Percentiles rank a stretch among this genome's conserved stretches.
These are phyloP conservation scores for Picea mariana DNA, from an alignment of 83 land plant genomes.

Conservation along the genomic window DNA sequence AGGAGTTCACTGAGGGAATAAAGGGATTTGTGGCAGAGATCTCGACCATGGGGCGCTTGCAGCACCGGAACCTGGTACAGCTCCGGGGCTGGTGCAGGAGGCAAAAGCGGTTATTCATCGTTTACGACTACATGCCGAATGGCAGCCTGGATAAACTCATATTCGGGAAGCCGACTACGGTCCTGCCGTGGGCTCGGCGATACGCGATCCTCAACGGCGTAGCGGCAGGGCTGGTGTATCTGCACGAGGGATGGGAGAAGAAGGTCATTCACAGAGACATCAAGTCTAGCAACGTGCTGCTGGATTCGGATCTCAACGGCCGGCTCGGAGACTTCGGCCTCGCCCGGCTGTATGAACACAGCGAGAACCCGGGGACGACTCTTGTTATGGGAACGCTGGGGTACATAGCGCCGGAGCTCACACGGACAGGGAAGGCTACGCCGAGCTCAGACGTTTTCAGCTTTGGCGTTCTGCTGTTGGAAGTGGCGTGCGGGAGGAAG, in stretches of 20 bases:
- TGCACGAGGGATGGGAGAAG: constrained; percentile 25
- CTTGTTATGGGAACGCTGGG: no score
- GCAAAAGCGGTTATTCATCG: constrained; percentile 28
- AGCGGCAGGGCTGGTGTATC: constrained; percentile 23
- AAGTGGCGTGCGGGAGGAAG: no score
- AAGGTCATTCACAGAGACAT: neutral
- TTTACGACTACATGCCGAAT: constrained; percentile 40
- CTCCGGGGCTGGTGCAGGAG: constrained; percentile 37
- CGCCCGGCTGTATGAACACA: neutral
- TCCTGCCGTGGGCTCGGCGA: no score
- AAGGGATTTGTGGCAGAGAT: constrained; percentile 38
- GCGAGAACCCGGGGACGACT: neutral
- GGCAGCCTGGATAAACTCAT: constrained; percentile 28
- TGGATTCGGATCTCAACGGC: neutral
- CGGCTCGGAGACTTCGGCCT: neutral
- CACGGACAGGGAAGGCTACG: no score
- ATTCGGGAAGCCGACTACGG: no score
- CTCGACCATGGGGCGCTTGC: constrained; percentile 28
- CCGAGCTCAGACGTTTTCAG: no score
- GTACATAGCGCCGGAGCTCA: no score
- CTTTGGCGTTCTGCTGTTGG: no score
- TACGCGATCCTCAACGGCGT: constrained; percentile 21
- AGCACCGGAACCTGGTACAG: constrained; percentile 39
- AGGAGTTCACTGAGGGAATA: constrained; percentile 32
- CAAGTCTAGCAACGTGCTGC: neutral